A percentile compares a stretch with the other conserved stretches of the same genome.
Conservation (phyloP, 2,329 filamentous ascomycete species). For the Davidsoniella eucalypti region DNA sequence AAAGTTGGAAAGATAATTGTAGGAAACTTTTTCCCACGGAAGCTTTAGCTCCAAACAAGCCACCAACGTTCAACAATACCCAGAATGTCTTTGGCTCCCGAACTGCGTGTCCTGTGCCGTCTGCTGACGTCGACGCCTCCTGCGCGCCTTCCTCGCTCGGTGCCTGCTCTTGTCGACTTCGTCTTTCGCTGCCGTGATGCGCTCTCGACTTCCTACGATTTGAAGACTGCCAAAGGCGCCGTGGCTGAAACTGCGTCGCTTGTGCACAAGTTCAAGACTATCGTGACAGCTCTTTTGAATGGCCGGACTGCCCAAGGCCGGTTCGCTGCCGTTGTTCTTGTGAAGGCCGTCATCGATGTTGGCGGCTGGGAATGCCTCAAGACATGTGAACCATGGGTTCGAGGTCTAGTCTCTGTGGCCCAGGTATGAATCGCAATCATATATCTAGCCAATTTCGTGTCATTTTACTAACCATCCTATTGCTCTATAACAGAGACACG, state of each 20-base stretch:
- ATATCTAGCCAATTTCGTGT: background rate
- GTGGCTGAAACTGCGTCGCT: slow-evolving; percentile 49
- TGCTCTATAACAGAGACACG: slow-evolving; percentile 45
- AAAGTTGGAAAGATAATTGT: background rate
- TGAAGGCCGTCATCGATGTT: slow-evolving; percentile 67
- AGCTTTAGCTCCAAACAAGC: background rate
- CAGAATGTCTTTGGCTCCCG: slow-evolving; percentile 30
- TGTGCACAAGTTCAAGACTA: slow-evolving; percentile 67
- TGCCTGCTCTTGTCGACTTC: slow-evolving; percentile 50
- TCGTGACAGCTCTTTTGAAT: slow-evolving; percentile 60
- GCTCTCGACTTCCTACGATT: slow-evolving; percentile 46
- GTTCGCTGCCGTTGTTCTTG: slow-evolving; percentile 60
- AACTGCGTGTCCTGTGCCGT: slow-evolving; percentile 48
- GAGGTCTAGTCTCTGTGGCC: slow-evolving; percentile 56
- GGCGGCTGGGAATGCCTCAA: slow-evolving; percentile 72
- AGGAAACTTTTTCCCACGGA: background rate
- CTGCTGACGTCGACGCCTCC: slow-evolving; percentile 55
- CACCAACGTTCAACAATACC: background rate
- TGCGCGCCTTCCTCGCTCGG: slow-evolving; percentile 56
- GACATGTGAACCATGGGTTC: slow-evolving; percentile 58
- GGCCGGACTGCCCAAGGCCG: slow-evolving; percentile 59
- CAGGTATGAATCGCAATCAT: slow-evolving; percentile 33
- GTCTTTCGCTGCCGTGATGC: slow-evolving; percentile 39
- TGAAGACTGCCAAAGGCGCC: slow-evolving; percentile 40
- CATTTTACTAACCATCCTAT: background rate